Evolutionary conservation across 805 yeast genomes (phyloP).

Genomic region (Jamesozyma gamospora): DNA sequence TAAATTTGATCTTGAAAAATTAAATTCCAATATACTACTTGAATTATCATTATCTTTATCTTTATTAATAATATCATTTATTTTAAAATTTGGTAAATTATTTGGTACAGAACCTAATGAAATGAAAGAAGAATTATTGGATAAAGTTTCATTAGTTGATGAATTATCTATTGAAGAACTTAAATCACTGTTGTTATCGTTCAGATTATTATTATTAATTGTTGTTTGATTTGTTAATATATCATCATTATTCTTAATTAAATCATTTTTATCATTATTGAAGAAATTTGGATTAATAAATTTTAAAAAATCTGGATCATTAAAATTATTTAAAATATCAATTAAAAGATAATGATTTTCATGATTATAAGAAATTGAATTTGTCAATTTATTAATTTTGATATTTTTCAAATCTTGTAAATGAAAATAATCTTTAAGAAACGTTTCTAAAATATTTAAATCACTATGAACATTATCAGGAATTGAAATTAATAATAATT

Average conservation of each 20-base stretch:
- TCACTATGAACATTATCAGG: conserved; percentile 27
- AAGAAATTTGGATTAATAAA: conserved; percentile 8
- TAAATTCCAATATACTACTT: conserved; percentile 16
- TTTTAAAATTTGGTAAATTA: not conserved
- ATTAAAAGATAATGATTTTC: conserved; percentile 27
- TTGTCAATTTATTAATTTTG: conserved; percentile 23
- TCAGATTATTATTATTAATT: too few species aligned
- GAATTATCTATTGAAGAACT: too few species aligned
- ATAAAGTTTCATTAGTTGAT: not conserved
- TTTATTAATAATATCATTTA: not conserved
- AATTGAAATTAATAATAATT: conserved; percentile 25
- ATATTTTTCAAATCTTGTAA: conserved; percentile 21
- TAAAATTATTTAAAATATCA: conserved; percentile 24
- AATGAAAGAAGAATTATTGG: not conserved
- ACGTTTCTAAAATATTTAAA: conserved; percentile 22
- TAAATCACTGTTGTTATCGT: too few species aligned
- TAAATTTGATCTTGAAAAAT: conserved; percentile 12
- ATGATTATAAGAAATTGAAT: conserved; percentile 23
- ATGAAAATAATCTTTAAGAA: conserved; percentile 26
- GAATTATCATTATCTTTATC: conserved; percentile 8
- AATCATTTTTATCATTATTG: not conserved
- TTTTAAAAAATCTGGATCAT: conserved; percentile 22
- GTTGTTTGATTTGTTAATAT: not conserved
- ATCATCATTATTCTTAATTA: not conserved
- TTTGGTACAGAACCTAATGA: not conserved